phyloP scores from a whole-genome alignment of 1,284 basidiomycete genomes.

The Irpex rosettiformis region DNA sequence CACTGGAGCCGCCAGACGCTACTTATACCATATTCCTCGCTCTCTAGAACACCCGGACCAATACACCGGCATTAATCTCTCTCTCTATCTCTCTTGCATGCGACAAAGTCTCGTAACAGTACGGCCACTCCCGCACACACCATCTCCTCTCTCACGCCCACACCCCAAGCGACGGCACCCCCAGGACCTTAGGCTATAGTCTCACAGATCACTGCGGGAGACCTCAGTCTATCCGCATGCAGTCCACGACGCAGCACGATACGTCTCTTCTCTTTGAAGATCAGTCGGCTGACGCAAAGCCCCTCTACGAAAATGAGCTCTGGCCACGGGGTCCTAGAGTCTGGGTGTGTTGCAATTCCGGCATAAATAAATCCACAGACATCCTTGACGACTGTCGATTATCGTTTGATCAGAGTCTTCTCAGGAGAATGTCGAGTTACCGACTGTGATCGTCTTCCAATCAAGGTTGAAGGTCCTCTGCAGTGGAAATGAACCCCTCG shows the following conservation, averaged over 20 bases:
- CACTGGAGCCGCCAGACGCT: not conserved
- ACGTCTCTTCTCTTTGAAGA: not conserved
- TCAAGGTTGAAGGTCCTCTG: not conserved
- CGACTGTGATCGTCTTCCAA: not conserved
- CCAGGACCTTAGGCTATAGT: not conserved
- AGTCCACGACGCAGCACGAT: not conserved
- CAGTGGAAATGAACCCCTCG: not conserved
- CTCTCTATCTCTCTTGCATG: not conserved
- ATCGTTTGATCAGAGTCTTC: not conserved
- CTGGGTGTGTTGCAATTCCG: not conserved
- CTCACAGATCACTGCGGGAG: not conserved
- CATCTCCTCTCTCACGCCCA: not conserved
- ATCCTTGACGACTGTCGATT: not conserved
- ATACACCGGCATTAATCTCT: not conserved
- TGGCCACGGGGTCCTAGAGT: not conserved
- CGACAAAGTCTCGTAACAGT: not conserved
- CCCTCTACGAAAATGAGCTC: constrained; percentile 1
- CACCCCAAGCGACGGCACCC: not conserved
- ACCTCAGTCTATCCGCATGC: not conserved
- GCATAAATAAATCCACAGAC: not conserved
- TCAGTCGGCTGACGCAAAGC: not conserved
- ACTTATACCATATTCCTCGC: not conserved
- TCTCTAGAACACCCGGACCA: not conserved
- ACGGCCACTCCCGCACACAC: not conserved
- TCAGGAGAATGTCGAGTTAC: not conserved